Conservation (phyloP, 1,284 basidiomycete genomes). For the Kalmanozyma brasiliensis region DNA sequence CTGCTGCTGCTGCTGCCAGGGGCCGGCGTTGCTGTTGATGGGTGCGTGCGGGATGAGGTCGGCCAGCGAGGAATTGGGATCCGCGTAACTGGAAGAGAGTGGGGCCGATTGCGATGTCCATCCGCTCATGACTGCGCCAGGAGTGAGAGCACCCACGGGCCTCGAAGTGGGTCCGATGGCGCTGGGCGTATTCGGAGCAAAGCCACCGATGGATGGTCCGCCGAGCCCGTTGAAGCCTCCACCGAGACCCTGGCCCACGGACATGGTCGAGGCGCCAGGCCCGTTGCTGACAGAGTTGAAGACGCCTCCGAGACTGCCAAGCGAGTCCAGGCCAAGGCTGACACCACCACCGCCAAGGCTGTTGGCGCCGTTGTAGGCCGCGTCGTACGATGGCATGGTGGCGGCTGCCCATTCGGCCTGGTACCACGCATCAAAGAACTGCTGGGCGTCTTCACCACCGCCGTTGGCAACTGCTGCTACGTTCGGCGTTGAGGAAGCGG, state of each 20-base stretch:
- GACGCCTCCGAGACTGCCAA: slow-evolving; percentile 27
- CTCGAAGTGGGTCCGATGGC: slow-evolving; percentile 1
- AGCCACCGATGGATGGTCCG: slow-evolving; percentile 27
- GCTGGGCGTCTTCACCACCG: slow-evolving; percentile 49
- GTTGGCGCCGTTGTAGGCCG: slow-evolving; percentile 33
- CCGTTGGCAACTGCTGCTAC: slow-evolving; percentile 20
- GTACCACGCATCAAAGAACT: slow-evolving; percentile 53
- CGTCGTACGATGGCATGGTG: slow-evolving; percentile 48
- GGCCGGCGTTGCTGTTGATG: slow-evolving; percentile 3
- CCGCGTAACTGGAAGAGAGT: slow-evolving; percentile 14
- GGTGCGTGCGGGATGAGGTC: slow-evolving; percentile 14
- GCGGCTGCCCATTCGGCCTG: slow-evolving; percentile 53
- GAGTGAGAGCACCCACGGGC: slow-evolving; percentile 10
- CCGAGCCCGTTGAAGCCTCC: slow-evolving; percentile 40
- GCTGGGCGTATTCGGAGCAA: slow-evolving; percentile 2
- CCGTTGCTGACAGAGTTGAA: slow-evolving; percentile 6
- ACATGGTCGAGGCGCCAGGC: slow-evolving; percentile 1
- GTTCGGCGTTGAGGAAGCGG: slow-evolving; percentile 34
- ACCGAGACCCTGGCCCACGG: slow-evolving; percentile 30
- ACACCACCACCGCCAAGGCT: slow-evolving; percentile 37
- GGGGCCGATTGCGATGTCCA: slow-evolving; percentile 27
- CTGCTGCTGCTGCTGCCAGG: slow-evolving; percentile 14
- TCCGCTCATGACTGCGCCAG: slow-evolving; percentile 19
- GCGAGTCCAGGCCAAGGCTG: slow-evolving; percentile 33
- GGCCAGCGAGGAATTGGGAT: slow-evolving; percentile 18